Conservation (phyloP, 495 filamentous ascomycete species). For the Neurospora terricola region DNA sequence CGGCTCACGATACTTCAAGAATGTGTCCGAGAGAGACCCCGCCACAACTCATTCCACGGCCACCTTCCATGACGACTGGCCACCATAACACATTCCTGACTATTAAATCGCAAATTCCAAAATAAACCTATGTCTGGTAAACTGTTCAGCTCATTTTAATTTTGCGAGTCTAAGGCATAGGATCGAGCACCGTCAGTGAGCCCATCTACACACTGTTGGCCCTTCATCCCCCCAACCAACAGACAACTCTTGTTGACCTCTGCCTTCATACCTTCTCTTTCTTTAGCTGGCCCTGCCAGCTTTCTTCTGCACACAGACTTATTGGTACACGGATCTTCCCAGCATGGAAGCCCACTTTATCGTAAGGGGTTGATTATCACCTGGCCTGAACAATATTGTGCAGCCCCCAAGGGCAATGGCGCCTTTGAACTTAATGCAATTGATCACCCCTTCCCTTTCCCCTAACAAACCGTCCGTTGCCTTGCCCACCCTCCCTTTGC, state of each 20-base stretch:
- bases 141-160: not conserved
- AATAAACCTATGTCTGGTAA: not conserved
- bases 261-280: not conserved
- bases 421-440: not conserved
- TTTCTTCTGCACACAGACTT: not conserved
- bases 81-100: not conserved
- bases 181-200: not conserved
- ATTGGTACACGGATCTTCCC: not conserved
- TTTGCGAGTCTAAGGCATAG: not conserved
- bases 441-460: not conserved
- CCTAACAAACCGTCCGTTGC: not conserved
- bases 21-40: not conserved
- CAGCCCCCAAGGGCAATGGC: not conserved
- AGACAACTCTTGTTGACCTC: not conserved
- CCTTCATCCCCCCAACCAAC: not conserved
- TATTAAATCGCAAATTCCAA: not conserved
- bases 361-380: not conserved
- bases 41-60: not conserved
- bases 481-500: not conserved
- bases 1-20: not conserved
- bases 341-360: not conserved
- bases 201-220: not conserved
- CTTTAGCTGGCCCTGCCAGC: not conserved
- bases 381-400: not conserved
- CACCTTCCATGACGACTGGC: not conserved